phyloP scores from a whole-genome alignment of 148 eudicot species.

The Amaranthus palmeri region DNA sequence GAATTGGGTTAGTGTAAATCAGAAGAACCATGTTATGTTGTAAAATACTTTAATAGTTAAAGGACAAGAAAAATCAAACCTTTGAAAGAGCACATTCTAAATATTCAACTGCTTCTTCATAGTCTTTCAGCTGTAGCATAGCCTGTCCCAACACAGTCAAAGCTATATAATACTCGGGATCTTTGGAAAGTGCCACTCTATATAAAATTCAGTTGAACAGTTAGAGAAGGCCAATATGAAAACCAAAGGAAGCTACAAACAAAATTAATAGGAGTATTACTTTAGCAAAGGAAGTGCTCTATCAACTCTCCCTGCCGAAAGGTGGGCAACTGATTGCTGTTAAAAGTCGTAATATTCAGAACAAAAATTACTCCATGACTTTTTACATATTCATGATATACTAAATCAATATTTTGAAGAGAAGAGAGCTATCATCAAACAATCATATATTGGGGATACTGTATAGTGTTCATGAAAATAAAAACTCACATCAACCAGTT shows the following conservation, averaged over 20 bases:
- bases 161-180: constrained; percentile 70
- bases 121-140: constrained; percentile 38
- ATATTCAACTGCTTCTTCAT: constrained; percentile 54
- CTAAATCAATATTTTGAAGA: not conserved
- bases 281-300: constrained; percentile 54
- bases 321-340: constrained; percentile 54
- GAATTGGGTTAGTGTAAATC: not conserved
- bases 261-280: constrained; percentile 27
- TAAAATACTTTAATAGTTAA: not conserved
- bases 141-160: constrained; percentile 63
- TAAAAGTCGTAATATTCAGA: constrained; percentile 7
- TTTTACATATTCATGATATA: not conserved
- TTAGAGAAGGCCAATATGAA: constrained; percentile 3
- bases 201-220: constrained; percentile 15
- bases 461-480: constrained; percentile 22
- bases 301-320: constrained; percentile 47
- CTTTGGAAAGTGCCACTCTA: constrained; percentile 79
- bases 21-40: constrained; percentile 1
- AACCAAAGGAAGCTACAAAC: not conserved
- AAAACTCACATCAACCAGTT: constrained; percentile 62
- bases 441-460: not conserved
- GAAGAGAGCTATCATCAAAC: not conserved
- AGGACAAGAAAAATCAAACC: constrained; percentile 30
- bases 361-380: not conserved
- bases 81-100: constrained; percentile 62